Conservation (phyloP, 1,284 basidiomycete species). For the Ustilago cynodontis region DNA sequence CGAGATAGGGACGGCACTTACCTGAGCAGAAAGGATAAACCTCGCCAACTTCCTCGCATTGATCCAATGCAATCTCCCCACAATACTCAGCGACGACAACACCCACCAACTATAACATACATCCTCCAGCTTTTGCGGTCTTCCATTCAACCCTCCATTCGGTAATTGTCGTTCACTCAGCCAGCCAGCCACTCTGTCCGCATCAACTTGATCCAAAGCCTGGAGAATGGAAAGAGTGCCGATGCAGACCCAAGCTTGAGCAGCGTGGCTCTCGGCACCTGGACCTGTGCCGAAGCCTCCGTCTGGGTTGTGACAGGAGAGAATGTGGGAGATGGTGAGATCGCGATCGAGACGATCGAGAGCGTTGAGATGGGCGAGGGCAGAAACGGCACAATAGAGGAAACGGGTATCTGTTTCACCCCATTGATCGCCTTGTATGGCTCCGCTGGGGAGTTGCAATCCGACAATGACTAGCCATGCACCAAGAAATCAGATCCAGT, state of each 20-base stretch:
- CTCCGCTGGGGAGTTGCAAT: constrained; percentile 78
- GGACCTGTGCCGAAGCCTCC: constrained; percentile 88
- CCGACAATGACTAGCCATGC: constrained; percentile 74
- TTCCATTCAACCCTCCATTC: constrained; percentile 91
- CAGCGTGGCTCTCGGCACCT: constrained; percentile 92
- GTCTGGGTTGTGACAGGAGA: constrained; percentile 89
- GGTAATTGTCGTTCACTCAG: constrained; percentile 91
- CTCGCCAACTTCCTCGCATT: constrained; percentile 81
- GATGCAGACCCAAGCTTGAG: constrained; percentile 90
- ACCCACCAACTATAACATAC: constrained; percentile 99
- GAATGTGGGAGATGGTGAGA: constrained; percentile 80
- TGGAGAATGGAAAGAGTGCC: constrained; percentile 88
- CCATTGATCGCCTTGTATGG: constrained; percentile 89
- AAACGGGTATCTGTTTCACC: constrained; percentile 95
- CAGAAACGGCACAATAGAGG: constrained; percentile 84
- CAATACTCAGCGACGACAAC: constrained; percentile 85
- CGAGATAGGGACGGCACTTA: constrained; percentile 68
- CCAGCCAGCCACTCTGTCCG: constrained; percentile 84
- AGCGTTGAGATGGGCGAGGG: constrained; percentile 80
- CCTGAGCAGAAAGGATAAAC: constrained; percentile 92
- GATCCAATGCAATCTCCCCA: constrained; percentile 89
- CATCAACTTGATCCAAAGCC: constrained; percentile 75
- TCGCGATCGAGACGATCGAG: constrained; percentile 73
- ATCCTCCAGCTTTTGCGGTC: constrained; percentile 97
- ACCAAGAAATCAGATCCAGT: background rate